These are phyloP conservation scores for Neonectria hederae DNA, from an alignment of 2,329 filamentous ascomycete genomes.

Conservation along the genomic window DNA sequence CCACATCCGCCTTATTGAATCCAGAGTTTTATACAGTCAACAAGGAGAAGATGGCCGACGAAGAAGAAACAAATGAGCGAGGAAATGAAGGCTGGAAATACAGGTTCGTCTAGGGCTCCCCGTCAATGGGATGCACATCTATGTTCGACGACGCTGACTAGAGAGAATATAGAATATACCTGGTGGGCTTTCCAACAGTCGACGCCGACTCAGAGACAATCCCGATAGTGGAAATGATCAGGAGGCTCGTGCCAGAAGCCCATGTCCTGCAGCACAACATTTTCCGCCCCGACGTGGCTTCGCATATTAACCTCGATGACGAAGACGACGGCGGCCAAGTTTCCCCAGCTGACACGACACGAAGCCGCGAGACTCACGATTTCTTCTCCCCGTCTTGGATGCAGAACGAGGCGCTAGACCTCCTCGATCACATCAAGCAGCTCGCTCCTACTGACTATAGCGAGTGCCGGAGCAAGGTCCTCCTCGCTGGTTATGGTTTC, in stretches of 20 bases:
- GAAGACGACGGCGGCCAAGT: too few relatives aligned
- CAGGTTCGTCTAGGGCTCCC: not conserved
- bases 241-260: not conserved
- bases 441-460: too few relatives aligned
- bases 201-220: not conserved
- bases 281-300: too few relatives aligned
- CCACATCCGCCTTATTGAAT: too few relatives aligned
- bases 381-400: not conserved
- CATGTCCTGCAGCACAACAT: not conserved
- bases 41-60: not conserved
- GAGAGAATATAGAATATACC: not conserved
- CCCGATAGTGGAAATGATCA: not conserved
- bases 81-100: not conserved
- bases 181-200: not conserved
- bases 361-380: not conserved
- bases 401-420: not conserved
- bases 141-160: not conserved
- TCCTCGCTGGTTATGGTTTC: not conserved
- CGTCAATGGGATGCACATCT: not conserved
- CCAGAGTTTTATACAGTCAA: not conserved
- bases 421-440: not conserved
- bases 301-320: too few relatives aligned
- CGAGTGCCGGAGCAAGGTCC: not conserved
- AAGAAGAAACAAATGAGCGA: not conserved
- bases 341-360: too few relatives aligned